Percentiles rank a stretch among this genome's conserved stretches.
These are phyloP conservation scores for Puya raimondii DNA, from an alignment of 176 grass and related monocot genomes.

Conservation along the genomic window DNA sequence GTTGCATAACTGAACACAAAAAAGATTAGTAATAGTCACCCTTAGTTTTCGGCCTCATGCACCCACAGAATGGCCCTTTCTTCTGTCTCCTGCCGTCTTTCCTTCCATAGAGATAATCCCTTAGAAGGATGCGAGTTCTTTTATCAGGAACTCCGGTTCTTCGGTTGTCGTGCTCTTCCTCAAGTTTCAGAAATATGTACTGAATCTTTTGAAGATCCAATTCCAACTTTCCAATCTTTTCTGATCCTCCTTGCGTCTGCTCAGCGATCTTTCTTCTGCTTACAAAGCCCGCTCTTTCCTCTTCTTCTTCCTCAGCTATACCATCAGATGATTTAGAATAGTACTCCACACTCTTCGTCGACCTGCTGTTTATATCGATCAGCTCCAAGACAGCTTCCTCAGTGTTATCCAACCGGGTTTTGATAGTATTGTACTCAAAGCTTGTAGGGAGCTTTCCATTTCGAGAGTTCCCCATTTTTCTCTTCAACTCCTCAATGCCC, in stretches of 20 bases:
- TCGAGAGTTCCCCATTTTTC: constrained; percentile 42
- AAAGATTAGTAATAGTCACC: constrained; percentile 4
- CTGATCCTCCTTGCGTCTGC: constrained; percentile 52
- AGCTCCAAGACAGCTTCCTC: constrained; percentile 57
- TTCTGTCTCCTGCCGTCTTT: constrained; percentile 41
- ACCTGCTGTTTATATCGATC: constrained; percentile 51
- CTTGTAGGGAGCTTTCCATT: constrained; percentile 48
- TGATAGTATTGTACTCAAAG: constrained; percentile 53
- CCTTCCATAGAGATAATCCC: constrained; percentile 89
- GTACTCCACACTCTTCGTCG: constrained; percentile 48
- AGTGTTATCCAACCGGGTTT: constrained; percentile 45
- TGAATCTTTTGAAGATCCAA: constrained; percentile 85
- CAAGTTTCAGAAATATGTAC: constrained; percentile 70
- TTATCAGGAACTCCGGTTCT: constrained; percentile 42
- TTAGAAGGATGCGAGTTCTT: constrained; percentile 60
- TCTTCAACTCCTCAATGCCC: constrained; percentile 65
- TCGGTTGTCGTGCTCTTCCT: constrained; percentile 57
- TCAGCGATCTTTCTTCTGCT: constrained; percentile 55
- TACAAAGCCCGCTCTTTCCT: constrained; percentile 26
- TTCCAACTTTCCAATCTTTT: constrained; percentile 63
- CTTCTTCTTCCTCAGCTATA: constrained; percentile 36
- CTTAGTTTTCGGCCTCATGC: constrained; percentile 41
- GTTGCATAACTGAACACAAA: neutral
- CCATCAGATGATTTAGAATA: constrained; percentile 37
- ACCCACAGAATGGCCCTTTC: constrained; percentile 59